These are phyloP conservation scores for Rhynchosporium secalis DNA, from an alignment of 2,329 filamentous ascomycete species.

Conservation along the genomic window DNA sequence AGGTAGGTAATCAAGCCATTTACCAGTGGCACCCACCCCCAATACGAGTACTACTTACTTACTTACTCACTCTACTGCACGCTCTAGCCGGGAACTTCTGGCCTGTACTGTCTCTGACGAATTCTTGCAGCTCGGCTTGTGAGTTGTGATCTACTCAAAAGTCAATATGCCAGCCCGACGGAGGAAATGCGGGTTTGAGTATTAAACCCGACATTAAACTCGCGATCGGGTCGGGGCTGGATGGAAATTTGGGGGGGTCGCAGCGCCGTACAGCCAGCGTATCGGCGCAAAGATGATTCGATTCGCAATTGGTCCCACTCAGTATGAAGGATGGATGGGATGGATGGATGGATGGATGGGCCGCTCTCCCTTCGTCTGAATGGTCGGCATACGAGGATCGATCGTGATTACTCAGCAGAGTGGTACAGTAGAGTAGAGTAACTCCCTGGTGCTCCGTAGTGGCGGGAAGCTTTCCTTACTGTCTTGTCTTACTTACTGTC, in stretches of 20 bases:
- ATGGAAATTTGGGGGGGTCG: not conserved
- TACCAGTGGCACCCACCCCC: not conserved
- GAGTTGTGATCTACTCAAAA: not conserved
- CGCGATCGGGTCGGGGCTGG: not conserved
- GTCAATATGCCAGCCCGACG: not conserved
- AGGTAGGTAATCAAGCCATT: too few species aligned
- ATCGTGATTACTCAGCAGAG: not conserved
- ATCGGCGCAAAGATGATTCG: not conserved
- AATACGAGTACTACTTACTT: too few species aligned
- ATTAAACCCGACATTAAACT: not conserved
- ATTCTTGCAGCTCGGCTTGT: not conserved
- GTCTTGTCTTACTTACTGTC: too few species aligned
- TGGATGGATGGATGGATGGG: not conserved
- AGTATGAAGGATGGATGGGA: not conserved
- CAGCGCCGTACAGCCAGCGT: conserved; percentile 1
- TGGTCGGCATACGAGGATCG: conserved; percentile 3
- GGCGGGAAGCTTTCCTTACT: too few species aligned
- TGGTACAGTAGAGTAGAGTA: too few species aligned
- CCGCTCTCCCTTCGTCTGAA: not conserved
- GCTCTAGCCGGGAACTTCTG: not conserved
- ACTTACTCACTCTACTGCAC: too few species aligned
- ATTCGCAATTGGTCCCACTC: too few species aligned
- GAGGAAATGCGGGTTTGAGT: not conserved
- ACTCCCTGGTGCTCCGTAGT: too few species aligned
- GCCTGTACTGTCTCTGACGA: not conserved